Percentiles rank a stretch among this genome's conserved stretches.
Conservation (phyloP, 805 yeast genomes). For the Wickerhamiella spandovensis region DNA sequence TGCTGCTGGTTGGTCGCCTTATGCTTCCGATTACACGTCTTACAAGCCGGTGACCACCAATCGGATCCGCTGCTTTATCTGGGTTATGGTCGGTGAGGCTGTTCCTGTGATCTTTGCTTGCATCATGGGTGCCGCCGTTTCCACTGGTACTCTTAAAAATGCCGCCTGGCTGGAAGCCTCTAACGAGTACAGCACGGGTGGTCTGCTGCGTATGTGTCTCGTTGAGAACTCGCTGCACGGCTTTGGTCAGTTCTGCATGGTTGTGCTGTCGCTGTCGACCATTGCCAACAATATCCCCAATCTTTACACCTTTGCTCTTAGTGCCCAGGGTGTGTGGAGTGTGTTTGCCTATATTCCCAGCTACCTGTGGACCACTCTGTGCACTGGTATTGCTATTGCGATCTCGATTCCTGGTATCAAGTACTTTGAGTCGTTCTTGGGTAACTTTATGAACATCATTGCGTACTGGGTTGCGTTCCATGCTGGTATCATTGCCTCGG, state of each 20-base stretch:
- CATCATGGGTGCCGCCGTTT: constrained; percentile 78
- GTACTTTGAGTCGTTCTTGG: constrained; percentile 57
- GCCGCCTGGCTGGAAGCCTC: constrained; percentile 38
- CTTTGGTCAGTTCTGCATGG: constrained; percentile 83
- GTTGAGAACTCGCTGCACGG: constrained; percentile 73
- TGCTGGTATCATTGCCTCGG: constrained; percentile 59
- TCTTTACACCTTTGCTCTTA: constrained; percentile 79
- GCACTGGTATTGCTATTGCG: constrained; percentile 66
- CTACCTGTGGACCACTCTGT: constrained; percentile 65
- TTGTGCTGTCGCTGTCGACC: constrained; percentile 69
- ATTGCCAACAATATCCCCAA: constrained; percentile 88
- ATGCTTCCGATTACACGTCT: constrained; percentile 83
- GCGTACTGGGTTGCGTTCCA: constrained; percentile 86
- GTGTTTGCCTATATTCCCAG: constrained; percentile 66
- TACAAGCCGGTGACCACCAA: constrained; percentile 62
- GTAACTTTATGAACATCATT: constrained; percentile 80
- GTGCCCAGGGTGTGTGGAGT: constrained; percentile 76
- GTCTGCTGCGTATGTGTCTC: constrained; percentile 64
- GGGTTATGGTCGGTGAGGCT: constrained; percentile 49
- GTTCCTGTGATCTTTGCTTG: constrained; percentile 59
- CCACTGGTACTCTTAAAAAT: constrained; percentile 44
- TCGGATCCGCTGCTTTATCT: constrained; percentile 45
- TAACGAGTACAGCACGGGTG: constrained; percentile 52
- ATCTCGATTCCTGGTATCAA: constrained; percentile 83
- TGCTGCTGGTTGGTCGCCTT: constrained; percentile 91